Evolutionary conservation across 1,139 yeast species (phyloP).

Genomic region (Kazachstania sp.): DNA sequence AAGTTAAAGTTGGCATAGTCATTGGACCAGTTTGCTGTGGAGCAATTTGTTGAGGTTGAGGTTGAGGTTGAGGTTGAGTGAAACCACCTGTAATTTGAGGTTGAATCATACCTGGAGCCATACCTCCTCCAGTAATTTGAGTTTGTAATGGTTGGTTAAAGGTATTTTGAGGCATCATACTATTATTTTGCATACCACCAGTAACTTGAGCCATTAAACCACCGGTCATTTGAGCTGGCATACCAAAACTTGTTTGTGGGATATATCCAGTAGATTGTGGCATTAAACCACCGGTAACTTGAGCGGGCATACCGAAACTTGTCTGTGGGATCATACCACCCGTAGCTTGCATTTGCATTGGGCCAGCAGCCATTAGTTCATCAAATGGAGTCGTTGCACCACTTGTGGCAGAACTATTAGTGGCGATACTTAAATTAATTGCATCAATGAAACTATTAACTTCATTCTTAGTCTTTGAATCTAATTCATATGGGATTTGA

Average conservation of each 20-base stretch:
- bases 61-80: slow-evolving; percentile 5
- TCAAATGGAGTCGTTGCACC: slow-evolving; percentile 30
- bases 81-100: slow-evolving; percentile 37
- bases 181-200: slow-evolving; percentile 29
- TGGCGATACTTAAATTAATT: slow-evolving; percentile 72
- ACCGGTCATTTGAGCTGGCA: slow-evolving; percentile 17
- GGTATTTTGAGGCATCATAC: slow-evolving; percentile 26
- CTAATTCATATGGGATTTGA: slow-evolving; percentile 62
- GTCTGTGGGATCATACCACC: slow-evolving; percentile 31
- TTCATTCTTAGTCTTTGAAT: slow-evolving; percentile 68
- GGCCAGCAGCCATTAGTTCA: slow-evolving; percentile 22
- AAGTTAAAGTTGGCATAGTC: slow-evolving; percentile 10
- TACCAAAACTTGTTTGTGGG: slow-evolving; percentile 26
- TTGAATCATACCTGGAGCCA: slow-evolving; percentile 30
- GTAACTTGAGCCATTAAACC: slow-evolving; percentile 10
- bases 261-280: slow-evolving; percentile 31
- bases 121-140: slow-evolving; percentile 23
- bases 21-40: not conserved
- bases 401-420: slow-evolving; percentile 30
- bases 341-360: slow-evolving; percentile 26
- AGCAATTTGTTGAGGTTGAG: slow-evolving; percentile 6
- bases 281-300: slow-evolving; percentile 31
- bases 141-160: slow-evolving; percentile 13
- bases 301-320: slow-evolving; percentile 21
- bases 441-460: slow-evolving; percentile 83